phyloP scores from a whole-genome alignment of 495 filamentous ascomycete genomes.

The Aspergillus egyptiacus region DNA sequence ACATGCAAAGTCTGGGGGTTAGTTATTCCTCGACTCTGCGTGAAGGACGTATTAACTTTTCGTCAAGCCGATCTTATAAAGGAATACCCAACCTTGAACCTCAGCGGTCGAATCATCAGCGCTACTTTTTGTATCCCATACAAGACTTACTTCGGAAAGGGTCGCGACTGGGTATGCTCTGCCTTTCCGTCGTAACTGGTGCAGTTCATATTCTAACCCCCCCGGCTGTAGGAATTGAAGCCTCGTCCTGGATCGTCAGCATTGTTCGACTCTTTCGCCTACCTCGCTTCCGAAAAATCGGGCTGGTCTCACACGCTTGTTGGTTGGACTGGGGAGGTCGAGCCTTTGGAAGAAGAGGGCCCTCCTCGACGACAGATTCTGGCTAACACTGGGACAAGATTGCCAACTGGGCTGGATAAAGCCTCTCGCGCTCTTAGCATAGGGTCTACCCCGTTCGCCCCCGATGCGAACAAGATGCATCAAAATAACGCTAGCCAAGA shows the following conservation, averaged over 20 bases:
- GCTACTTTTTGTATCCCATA: slow-evolving; percentile 83
- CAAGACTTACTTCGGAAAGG: slow-evolving; percentile 57
- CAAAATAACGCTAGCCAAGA: slow-evolving; percentile 54
- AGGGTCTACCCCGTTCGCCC: slow-evolving; percentile 64
- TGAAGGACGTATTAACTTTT: slow-evolving; percentile 38
- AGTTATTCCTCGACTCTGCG: slow-evolving; percentile 61
- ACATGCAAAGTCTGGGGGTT: slow-evolving; percentile 50
- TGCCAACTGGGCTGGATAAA: slow-evolving; percentile 17
- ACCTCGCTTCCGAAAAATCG: slow-evolving; percentile 68
- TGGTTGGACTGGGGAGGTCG: slow-evolving; percentile 89
- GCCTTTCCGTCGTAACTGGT: neutral
- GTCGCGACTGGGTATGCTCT: slow-evolving; percentile 65
- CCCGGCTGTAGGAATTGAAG: slow-evolving; percentile 56
- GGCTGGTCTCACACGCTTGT: slow-evolving; percentile 84
- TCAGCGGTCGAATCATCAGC: slow-evolving; percentile 81
- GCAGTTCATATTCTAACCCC: neutral
- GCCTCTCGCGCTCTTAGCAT: slow-evolving; percentile 41
- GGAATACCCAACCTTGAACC: slow-evolving; percentile 58
- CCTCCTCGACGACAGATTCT: slow-evolving; percentile 30
- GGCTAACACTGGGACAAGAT: slow-evolving; percentile 24
- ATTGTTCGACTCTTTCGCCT: slow-evolving; percentile 79
- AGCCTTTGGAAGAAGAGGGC: slow-evolving; percentile 40
- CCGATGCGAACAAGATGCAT: slow-evolving; percentile 51
- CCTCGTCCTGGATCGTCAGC: slow-evolving; percentile 78
- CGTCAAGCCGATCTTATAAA: slow-evolving; percentile 53